Base-by-base conservation (phyloP, 192 early-diverging fungal species). In the Umbelopsis sp. region DNA sequence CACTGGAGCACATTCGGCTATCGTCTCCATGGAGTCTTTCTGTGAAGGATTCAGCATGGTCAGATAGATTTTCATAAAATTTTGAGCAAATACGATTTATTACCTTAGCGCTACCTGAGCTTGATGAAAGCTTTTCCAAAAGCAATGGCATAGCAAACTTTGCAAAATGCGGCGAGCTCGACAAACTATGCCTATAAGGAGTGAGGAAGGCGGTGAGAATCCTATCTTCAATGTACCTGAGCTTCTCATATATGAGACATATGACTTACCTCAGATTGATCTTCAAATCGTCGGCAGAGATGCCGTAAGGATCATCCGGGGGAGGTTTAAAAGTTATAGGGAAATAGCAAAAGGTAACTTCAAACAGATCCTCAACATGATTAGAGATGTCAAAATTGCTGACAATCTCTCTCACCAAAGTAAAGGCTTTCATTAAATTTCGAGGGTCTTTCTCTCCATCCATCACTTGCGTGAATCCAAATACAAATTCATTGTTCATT, bases 401-500 rank as follows among this genome's bases (percentile, higher is more conserved):
- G 7, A 91, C 87, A 51, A 99, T 91, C 27, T 66, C 78, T 49
- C 86, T 86, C 46, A 95, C 82, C 2, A 92, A 81, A 41, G 88
- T 80, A 80, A 99, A 99, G 2, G 91, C 92, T 30, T 94, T 77
- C 72, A 97, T 84, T 41, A 99, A 82, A 74, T 98, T 96, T 33
- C 98, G 82, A 15, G 98, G 98, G 78, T 99, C 98, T 85, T 99
- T 99, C 79, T 99, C 98, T 25, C 96, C 95, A 78, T 99, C 98
- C 82, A 99, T 84, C 21, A 83, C 76, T 73, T 94, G 88, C 22
- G 92, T 92, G 77, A 93, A 98, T 27, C 92, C 95, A 67, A 82
- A 81, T 12, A 96, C 83, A 82, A 96, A 94, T 21, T 87, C 87
- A 20, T 84, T 77, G 53, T 85, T 89, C 64, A 94, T 85, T 21